These are phyloP conservation scores for Leccinum subtestaceum DNA, from an alignment of 768 basidiomycete genomes.

Conservation along the genomic window DNA sequence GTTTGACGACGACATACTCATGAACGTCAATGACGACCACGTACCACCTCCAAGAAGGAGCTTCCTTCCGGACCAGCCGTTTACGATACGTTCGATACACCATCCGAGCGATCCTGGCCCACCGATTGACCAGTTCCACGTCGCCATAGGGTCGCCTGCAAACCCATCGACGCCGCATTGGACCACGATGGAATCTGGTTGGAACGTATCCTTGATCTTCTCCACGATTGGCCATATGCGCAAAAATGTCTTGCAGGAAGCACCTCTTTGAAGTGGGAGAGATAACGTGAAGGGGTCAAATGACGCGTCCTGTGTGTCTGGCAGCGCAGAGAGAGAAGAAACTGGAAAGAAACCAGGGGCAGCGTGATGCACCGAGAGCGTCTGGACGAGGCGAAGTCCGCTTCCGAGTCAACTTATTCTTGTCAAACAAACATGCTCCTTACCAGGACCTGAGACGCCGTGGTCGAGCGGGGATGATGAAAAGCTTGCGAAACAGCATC, in stretches of 20 bases:
- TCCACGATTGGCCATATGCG: conserved; percentile 67
- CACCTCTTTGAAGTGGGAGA: conserved; percentile 72
- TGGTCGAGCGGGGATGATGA: conserved; percentile 37
- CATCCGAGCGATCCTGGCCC: conserved; percentile 64
- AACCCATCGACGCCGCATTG: conserved; percentile 90
- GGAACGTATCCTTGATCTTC: conserved; percentile 53
- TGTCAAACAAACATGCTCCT: conserved; percentile 8
- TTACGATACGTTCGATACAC: conserved; percentile 53
- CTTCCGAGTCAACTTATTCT: neutral
- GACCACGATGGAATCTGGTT: conserved; percentile 75
- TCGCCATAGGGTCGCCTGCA: conserved; percentile 76
- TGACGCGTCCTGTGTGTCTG: conserved; percentile 32
- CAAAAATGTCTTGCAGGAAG: conserved; percentile 59
- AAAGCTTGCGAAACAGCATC: conserved; percentile 86
- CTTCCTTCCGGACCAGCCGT: conserved; percentile 57
- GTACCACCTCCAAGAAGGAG: conserved; percentile 76
- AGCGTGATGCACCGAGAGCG: conserved; percentile 82
- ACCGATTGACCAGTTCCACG: conserved; percentile 69
- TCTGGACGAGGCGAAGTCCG: conserved; percentile 36
- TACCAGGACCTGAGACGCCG: conserved; percentile 48
- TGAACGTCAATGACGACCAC: conserved; percentile 10
- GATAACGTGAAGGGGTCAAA: conserved; percentile 71
- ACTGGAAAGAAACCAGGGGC: conserved; percentile 83
- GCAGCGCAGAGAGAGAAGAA: conserved; percentile 49
- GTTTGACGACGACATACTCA: neutral